These are phyloP conservation scores for Backusella tarrabulga DNA, from an alignment of 192 early-diverging fungal genomes.

Conservation along the genomic window DNA sequence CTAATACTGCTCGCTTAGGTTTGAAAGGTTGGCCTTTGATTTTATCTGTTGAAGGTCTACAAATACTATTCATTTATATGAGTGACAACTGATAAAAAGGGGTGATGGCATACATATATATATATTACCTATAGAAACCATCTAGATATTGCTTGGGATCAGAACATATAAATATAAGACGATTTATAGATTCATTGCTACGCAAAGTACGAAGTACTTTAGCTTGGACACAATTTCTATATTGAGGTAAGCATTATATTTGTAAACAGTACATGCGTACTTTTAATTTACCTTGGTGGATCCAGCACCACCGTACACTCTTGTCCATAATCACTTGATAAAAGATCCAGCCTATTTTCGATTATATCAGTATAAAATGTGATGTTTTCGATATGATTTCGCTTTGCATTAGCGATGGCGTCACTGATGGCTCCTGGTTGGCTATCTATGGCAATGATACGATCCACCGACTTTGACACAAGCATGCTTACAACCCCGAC, in stretches of 20 bases:
- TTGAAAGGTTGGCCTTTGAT: slow-evolving; percentile 59
- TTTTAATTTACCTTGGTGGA: slow-evolving; percentile 56
- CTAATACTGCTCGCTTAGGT: slow-evolving; percentile 49
- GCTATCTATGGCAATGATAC: background rate
- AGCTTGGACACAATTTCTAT: slow-evolving; percentile 54
- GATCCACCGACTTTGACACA: background rate
- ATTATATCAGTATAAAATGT: slow-evolving; percentile 47
- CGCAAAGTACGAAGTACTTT: slow-evolving; percentile 66
- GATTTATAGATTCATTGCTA: slow-evolving; percentile 45
- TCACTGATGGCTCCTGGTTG: background rate
- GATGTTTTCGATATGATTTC: background rate
- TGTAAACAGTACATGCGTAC: background rate
- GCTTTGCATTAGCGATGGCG: background rate
- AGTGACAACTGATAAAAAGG: background rate
- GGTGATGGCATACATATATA: no score
- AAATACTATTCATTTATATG: slow-evolving; percentile 47
- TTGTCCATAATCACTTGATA: slow-evolving; percentile 35
- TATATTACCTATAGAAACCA: slow-evolving; percentile 65
- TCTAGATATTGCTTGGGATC: slow-evolving; percentile 50
- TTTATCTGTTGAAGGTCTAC: slow-evolving; percentile 62
- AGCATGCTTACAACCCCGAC: background rate
- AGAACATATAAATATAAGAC: slow-evolving; percentile 67
- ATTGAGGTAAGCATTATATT: background rate
- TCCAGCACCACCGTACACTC: slow-evolving; percentile 71
- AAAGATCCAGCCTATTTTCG: slow-evolving; percentile 49